Conservation (phyloP, 352 stramenopile genomes). For the Salisapilia sapeloensis region DNA sequence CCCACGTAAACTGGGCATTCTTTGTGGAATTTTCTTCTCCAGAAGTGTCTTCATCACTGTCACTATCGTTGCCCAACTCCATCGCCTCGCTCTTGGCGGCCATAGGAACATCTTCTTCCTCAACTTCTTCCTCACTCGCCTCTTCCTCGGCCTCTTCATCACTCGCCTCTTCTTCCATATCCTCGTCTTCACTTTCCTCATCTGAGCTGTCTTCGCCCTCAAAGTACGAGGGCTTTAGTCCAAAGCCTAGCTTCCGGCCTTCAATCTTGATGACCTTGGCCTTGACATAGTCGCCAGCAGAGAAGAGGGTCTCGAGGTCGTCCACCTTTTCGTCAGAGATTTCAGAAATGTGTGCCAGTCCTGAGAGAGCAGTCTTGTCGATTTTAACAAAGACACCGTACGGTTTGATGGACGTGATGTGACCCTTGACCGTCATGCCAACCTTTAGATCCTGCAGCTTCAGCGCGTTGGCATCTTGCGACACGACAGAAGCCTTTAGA, state of each 20-base stretch:
- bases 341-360: slow-evolving; percentile 92
- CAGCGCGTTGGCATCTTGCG: slow-evolving; percentile 72
- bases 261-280: slow-evolving; percentile 93
- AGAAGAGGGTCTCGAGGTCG: slow-evolving; percentile 87
- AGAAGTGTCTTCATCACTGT: slow-evolving; percentile 19
- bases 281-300: slow-evolving; percentile 92
- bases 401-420: slow-evolving; percentile 88
- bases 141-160: slow-evolving; percentile 12
- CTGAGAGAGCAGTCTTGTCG: slow-evolving; percentile 90
- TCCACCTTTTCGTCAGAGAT: slow-evolving; percentile 90
- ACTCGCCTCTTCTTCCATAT: slow-evolving; percentile 36
- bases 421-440: slow-evolving; percentile 87
- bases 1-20: slow-evolving; percentile 75
- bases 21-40: slow-evolving; percentile 5
- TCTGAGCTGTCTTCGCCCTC: slow-evolving; percentile 82
- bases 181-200: slow-evolving; percentile 64
- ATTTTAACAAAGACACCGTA: slow-evolving; percentile 95
- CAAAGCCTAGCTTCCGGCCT: slow-evolving; percentile 83
- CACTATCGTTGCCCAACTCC: slow-evolving; percentile 39
- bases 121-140: slow-evolving; percentile 13
- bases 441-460: slow-evolving; percentile 83
- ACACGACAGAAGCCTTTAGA: slow-evolving; percentile 86
- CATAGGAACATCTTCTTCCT: slow-evolving; percentile 16
- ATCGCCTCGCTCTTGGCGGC: slow-evolving; percentile 14
- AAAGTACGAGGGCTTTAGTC: slow-evolving; percentile 95